Evolutionary conservation across 2,329 filamentous ascomycete genomes (phyloP).

Genomic region (Aspergillus costaricaensis): DNA sequence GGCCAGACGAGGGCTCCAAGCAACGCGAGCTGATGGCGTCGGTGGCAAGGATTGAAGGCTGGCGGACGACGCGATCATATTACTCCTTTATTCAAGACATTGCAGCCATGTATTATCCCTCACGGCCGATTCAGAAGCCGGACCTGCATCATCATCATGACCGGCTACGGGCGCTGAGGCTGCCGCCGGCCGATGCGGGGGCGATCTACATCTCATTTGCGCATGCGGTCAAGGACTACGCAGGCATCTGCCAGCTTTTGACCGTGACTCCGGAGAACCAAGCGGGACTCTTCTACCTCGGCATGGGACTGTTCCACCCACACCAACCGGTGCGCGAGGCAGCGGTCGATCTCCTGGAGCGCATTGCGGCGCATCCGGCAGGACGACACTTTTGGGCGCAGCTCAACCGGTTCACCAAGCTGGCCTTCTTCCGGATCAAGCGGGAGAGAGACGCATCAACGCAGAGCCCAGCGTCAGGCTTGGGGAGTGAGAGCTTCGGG

Average conservation of each 20-base stretch:
- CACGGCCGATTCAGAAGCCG: slow-evolving; percentile 43
- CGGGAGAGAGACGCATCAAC: slow-evolving; percentile 55
- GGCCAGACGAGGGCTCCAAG: slow-evolving; percentile 79
- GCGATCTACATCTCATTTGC: slow-evolving; percentile 83
- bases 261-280: slow-evolving; percentile 82
- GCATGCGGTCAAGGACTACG: slow-evolving; percentile 74
- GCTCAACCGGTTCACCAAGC: slow-evolving; percentile 82
- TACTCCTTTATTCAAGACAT: slow-evolving; percentile 85
- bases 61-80: slow-evolving; percentile 93
- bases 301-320: slow-evolving; percentile 88
- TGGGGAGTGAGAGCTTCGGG: slow-evolving; percentile 28
- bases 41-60: slow-evolving; percentile 90
- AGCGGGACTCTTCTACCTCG: slow-evolving; percentile 86
- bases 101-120: slow-evolving; percentile 42
- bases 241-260: slow-evolving; percentile 81
- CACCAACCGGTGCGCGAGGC: slow-evolving; percentile 74
- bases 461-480: slow-evolving; percentile 26
- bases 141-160: slow-evolving; percentile 93
- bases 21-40: slow-evolving; percentile 87
- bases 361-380: slow-evolving; percentile 82
- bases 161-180: slow-evolving; percentile 77
- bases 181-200: slow-evolving; percentile 72
- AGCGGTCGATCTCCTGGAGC: slow-evolving; percentile 76
- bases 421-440: slow-evolving; percentile 79
- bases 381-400: slow-evolving; percentile 90